These are phyloP conservation scores for Tulasnella sp. DNA, from an alignment of 768 basidiomycete species.

Conservation along the genomic window DNA sequence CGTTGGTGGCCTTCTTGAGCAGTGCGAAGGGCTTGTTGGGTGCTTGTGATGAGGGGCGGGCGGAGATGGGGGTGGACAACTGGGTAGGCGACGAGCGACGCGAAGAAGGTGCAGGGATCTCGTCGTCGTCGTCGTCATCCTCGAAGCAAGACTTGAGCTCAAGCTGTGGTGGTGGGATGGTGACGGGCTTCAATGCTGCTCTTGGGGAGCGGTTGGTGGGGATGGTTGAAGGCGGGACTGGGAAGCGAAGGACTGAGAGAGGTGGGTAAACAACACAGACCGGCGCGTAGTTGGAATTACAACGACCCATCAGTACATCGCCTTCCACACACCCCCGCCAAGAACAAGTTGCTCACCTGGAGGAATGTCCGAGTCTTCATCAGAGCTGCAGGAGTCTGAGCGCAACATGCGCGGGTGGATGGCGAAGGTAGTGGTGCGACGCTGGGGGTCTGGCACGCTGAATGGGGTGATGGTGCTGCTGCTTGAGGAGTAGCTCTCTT, in stretches of 20 bases:
- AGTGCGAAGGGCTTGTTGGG: background rate
- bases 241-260: slow-evolving; percentile 5
- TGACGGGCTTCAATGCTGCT: background rate
- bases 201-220: background rate
- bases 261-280: background rate
- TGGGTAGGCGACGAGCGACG: background rate
- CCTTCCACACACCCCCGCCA: background rate
- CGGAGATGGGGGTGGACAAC: background rate
- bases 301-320: background rate
- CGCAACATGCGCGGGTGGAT: slow-evolving; percentile 9
- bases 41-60: background rate
- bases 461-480: background rate
- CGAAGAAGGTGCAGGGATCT: background rate
- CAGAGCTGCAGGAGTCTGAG: background rate
- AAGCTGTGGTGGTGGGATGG: background rate
- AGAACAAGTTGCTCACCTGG: background rate
- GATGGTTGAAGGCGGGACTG: slow-evolving; percentile 1
- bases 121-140: background rate
- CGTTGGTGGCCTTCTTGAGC: background rate
- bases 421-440: background rate
- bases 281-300: background rate
- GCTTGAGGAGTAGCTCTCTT: background rate
- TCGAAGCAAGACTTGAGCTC: slow-evolving; percentile 10
- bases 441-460: background rate
- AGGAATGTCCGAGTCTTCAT: slow-evolving; percentile 1